Percentiles rank a stretch among this genome's conserved stretches.
Conservation (phyloP, 2,329 filamentous ascomycete genomes). For the Colletotrichum tanaceti region DNA sequence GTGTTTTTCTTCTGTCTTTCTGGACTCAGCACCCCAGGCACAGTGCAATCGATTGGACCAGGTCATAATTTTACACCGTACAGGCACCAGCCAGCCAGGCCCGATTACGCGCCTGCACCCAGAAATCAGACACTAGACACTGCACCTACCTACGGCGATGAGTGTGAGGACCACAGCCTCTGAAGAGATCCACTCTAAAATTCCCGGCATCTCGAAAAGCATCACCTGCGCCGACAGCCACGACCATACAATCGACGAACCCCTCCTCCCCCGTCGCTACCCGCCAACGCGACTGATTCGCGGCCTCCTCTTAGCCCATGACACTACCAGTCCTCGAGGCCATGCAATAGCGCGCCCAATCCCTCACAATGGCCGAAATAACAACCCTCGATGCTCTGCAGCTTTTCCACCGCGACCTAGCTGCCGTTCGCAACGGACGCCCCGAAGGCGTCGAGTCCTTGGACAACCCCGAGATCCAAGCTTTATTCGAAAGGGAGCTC, state of each 20-base stretch:
- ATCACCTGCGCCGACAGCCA: constrained; percentile 23
- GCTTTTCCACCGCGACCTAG: constrained; percentile 86
- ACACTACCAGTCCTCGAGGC: constrained; percentile 42
- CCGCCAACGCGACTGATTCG: constrained; percentile 37
- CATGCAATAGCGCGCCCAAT: constrained; percentile 59
- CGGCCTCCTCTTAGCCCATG: constrained; percentile 32
- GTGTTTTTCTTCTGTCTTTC: not conserved
- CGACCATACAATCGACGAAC: constrained; percentile 14
- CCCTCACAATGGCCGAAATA: constrained; percentile 75
- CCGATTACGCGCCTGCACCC: constrained; percentile 17
- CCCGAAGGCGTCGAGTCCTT: constrained; percentile 71
- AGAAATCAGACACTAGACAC: constrained; percentile 1
- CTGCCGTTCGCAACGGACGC: constrained; percentile 78
- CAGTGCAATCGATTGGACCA: constrained; percentile 25
- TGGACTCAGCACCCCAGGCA: constrained; percentile 21
- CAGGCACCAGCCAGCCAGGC: constrained; percentile 2
- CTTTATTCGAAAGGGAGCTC: constrained; percentile 77
- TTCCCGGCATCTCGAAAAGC: constrained; percentile 39
- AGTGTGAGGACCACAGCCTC: constrained; percentile 1
- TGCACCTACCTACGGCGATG: constrained; percentile 1
- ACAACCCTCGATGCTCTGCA: constrained; percentile 82
- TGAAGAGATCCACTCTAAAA: constrained; percentile 39
- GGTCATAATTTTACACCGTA: not conserved
- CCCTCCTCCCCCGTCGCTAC: constrained; percentile 18
- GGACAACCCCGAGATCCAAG: constrained; percentile 75